Evolutionary conservation across 441 rosid species (phyloP), one percentile per base, ranked within the genome.

Genomic region (Brassica hybrid): DNA sequence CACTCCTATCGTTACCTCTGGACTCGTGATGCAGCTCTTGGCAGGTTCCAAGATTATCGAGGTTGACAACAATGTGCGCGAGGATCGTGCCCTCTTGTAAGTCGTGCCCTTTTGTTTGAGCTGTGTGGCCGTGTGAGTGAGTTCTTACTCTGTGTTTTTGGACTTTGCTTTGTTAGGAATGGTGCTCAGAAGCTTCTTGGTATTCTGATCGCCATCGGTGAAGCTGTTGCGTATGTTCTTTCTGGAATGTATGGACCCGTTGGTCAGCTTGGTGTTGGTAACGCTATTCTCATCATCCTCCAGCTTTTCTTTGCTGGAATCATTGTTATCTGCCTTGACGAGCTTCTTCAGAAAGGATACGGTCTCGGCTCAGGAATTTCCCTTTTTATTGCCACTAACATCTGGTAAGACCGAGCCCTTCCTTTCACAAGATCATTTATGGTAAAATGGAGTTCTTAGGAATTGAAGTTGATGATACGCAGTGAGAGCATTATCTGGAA

Each of bases 401-500:
- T 90, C 78, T 89, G 94, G 91, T 86, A 56, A 16, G 84, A 73
- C n/a, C 14, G 57, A 30, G 43, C 11, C 11, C 70, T 43, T 38
- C 4, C 9, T 50, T 34, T 5, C 61, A 23, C 56, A 36, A 52
- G 38, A 27, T 50, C n/a, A 14, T 63, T 16, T 71, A 0, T 17
- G 17, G 13, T 14, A 2, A 36, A n/a, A n/a, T 27, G 12, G 5
- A 0, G 23, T 73, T 41, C 67, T 69, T 43, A 69, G 1, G 21
- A 11, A 13, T 1, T 65, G 1, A 1, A 60, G 2, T 21, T 68
- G 50, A 76, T 77, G 52, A 45, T 41, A 65, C 41, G 67, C 87
- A 88, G 94, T 76, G 92, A 88, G 79, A 93, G 78, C 79, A 95
- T 93, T 45, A 95, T 95, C 62, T 95, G 98, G 99, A 95, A 90